These are phyloP conservation scores for Cyclaneusma minus DNA, from an alignment of 2,329 filamentous ascomycete species.

Conservation along the genomic window DNA sequence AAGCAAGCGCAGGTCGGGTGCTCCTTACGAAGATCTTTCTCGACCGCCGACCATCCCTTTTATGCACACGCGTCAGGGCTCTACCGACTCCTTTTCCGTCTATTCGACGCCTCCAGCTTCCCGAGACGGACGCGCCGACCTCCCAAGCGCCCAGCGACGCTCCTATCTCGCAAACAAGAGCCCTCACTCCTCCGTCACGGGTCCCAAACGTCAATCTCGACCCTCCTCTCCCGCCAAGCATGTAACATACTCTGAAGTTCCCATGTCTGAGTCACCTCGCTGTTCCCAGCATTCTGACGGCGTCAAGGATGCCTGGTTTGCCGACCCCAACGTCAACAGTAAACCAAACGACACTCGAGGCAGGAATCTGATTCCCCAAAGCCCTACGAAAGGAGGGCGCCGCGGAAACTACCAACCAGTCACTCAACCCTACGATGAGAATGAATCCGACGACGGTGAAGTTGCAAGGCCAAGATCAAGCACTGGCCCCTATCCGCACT, in stretches of 20 bases:
- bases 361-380: constrained; percentile 15
- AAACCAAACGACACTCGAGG: constrained; percentile 18
- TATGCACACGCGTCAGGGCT: constrained; percentile 55
- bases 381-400: neutral
- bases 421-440: no score
- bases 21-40: constrained; percentile 27
- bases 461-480: no score
- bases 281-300: constrained; percentile 7
- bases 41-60: constrained; percentile 54
- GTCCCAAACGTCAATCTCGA: constrained; percentile 32
- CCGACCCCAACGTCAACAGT: no score
- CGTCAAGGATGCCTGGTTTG: constrained; percentile 12
- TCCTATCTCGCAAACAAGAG: constrained; percentile 26
- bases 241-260: constrained; percentile 33
- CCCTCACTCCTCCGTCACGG: constrained; percentile 26
- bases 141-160: constrained; percentile 41
- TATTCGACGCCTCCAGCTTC: constrained; percentile 33
- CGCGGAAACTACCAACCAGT: no score
- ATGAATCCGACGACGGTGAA: no score
- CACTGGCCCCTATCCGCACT: no score
- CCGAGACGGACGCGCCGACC: constrained; percentile 36
- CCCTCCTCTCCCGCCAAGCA: constrained; percentile 15
- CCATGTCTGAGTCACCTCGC: constrained; percentile 24
- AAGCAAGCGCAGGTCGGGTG: constrained; percentile 25
- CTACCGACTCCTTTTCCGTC: constrained; percentile 38